Percentiles rank a stretch among this genome's conserved stretches.
These are phyloP conservation scores for Komagataella ulmi DNA, from an alignment of 805 yeast genomes.

Conservation along the genomic window DNA sequence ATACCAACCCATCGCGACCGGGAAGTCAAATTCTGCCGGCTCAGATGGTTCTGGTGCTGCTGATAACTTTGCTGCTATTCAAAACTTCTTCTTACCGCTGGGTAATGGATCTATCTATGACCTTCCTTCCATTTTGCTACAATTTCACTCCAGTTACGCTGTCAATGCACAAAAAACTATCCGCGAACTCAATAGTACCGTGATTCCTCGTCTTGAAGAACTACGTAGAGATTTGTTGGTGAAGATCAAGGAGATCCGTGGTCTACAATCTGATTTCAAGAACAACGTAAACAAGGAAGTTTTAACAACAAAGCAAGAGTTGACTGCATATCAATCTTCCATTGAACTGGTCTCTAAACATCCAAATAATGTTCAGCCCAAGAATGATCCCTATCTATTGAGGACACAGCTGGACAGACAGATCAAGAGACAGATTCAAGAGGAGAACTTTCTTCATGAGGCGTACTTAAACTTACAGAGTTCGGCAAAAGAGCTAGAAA, in stretches of 20 bases:
- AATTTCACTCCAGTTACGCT: constrained; percentile 44
- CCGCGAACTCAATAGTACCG: constrained; percentile 44
- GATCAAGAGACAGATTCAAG: constrained; percentile 62
- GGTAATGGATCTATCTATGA: constrained; percentile 80
- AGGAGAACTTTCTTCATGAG: constrained; percentile 79
- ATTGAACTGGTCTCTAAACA: constrained; percentile 47
- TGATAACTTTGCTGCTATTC: constrained; percentile 21
- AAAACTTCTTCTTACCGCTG: constrained; percentile 49
- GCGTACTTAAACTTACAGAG: constrained; percentile 79
- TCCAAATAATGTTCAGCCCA: constrained; percentile 30
- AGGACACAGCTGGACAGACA: constrained; percentile 64
- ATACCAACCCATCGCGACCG: constrained; percentile 21
- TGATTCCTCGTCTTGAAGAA: constrained; percentile 56
- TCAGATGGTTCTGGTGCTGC: constrained; percentile 5
- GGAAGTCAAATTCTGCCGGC: constrained; percentile 7
- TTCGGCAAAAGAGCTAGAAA: constrained; percentile 80
- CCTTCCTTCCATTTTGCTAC: constrained; percentile 51
- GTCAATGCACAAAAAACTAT: constrained; percentile 42
- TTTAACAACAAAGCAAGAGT: constrained; percentile 43
- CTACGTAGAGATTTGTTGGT: constrained; percentile 64
- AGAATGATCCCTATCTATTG: constrained; percentile 72
- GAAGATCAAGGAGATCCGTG: constrained; percentile 78
- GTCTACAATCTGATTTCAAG: constrained; percentile 74
- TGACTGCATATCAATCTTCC: constrained; percentile 42
- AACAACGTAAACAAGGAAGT: constrained; percentile 62